Evolutionary conservation across 371 early-diverging fungal genomes (phyloP), one percentile per base, ranked within the genome.

Genomic region (Syncephalis plumigaleata): DNA sequence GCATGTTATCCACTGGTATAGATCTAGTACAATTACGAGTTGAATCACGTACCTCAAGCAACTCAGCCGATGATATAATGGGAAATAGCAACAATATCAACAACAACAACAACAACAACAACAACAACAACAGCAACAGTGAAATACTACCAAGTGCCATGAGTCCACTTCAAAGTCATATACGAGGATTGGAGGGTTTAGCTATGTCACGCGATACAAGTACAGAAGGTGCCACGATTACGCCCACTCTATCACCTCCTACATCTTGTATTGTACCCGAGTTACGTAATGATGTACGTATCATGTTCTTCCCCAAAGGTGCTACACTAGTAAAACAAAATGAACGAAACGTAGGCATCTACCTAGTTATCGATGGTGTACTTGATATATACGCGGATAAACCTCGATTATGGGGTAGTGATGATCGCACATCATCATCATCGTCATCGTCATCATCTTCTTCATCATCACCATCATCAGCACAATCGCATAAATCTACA

Each of bases 341-440:
- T 1, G 81, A 89, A 53, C 78, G 86, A 16, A 74, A 72, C 25
- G 71, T 68, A n/a, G 95, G 97, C 1, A 51, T 96, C 27, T 94
- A 78, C 57, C 85, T 91, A 59, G 85, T 94, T 2, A 73, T 93
- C 54, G 90, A 91, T 55, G 97, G 97, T 16, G 55, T 76, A 15
- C 57, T 96, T 21, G 86, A 87, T 39, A 85, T 83, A 0, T 73
- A 77, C 9, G 52, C 55, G 21, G 56, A 57, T 20, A 53, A 46
- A 21, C 46, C n/a, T 36, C 42, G 16, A 36, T 4, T 15, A 38
- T 9, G 51, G 46, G 27, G 9, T 15, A 11, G 55, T 45, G 45
- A 58, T 39, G n/a, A n/a, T n/a, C n/a, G 26, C 49, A 52, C 16
- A 37, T 48, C 52, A 55, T 60, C 45, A 39, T 16, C 8, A 55